These are phyloP conservation scores for Pseudogymnoascus sp. DNA, from an alignment of 2,329 filamentous ascomycete genomes.

Conservation along the genomic window DNA sequence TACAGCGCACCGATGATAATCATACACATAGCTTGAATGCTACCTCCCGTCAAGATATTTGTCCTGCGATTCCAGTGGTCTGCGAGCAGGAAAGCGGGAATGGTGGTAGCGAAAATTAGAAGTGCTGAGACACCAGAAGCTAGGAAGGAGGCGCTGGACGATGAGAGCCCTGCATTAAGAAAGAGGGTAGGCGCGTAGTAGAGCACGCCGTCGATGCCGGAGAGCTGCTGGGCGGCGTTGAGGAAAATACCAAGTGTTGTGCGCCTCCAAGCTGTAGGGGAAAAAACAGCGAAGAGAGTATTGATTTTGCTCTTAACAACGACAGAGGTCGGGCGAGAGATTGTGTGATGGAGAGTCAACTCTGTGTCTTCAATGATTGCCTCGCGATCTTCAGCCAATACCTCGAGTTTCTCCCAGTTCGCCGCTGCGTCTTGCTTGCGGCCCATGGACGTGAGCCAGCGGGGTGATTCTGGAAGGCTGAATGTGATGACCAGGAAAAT, in stretches of 20 bases:
- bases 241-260: constrained; percentile 47
- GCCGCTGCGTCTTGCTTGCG: constrained; percentile 36
- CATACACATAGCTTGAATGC: constrained; percentile 41
- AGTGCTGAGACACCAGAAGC: constrained; percentile 53
- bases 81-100: constrained; percentile 46
- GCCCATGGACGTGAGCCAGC: constrained; percentile 46
- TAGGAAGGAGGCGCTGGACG: constrained; percentile 45
- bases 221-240: constrained; percentile 50
- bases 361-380: constrained; percentile 11
- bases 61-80: constrained; percentile 50
- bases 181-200: constrained; percentile 57
- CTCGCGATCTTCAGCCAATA: constrained; percentile 20
- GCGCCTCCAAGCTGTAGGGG: constrained; percentile 35
- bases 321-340: neutral
- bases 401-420: constrained; percentile 27
- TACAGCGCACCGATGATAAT: constrained; percentile 46
- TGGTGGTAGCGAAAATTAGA: constrained; percentile 47
- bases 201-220: constrained; percentile 53
- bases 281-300: constrained; percentile 25
- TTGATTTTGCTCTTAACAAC: constrained; percentile 13
- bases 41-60: constrained; percentile 44
- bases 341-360: neutral
- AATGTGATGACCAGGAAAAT: constrained; percentile 31
- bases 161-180: constrained; percentile 47
- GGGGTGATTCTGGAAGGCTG: constrained; percentile 45